phyloP scores from a whole-genome alignment of 805 yeast species.

The Saturnispora hagleri region DNA sequence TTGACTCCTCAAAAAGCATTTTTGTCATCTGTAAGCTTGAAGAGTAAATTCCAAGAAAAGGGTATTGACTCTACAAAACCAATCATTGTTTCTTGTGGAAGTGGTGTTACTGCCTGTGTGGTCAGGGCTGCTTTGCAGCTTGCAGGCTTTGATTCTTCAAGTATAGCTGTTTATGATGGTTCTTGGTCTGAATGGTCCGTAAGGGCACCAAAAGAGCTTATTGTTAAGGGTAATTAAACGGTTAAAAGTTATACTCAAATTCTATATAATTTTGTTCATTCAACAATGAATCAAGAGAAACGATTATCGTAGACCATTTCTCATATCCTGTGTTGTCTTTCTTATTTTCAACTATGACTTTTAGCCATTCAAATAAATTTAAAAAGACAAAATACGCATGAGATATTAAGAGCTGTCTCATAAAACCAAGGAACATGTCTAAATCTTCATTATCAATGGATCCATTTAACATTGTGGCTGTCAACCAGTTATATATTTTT shows the following conservation, averaged over 20 bases:
- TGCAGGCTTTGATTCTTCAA: slow-evolving; percentile 37
- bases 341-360: slow-evolving; percentile 8
- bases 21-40: slow-evolving; percentile 39
- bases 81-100: slow-evolving; percentile 84
- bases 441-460: slow-evolving; percentile 22
- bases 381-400: slow-evolving; percentile 16
- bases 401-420: slow-evolving; percentile 18
- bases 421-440: slow-evolving; percentile 21
- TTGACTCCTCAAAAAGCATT: slow-evolving; percentile 42
- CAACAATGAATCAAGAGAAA: slow-evolving; percentile 12
- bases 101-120: slow-evolving; percentile 93
- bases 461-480: slow-evolving; percentile 13
- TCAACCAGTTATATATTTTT: slow-evolving; percentile 20
- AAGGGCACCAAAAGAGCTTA: slow-evolving; percentile 50
- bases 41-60: slow-evolving; percentile 36
- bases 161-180: slow-evolving; percentile 69
- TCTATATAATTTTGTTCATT: slow-evolving; percentile 6
- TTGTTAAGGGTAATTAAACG: slow-evolving; percentile 32
- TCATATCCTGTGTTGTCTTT: slow-evolving; percentile 8
- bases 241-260: slow-evolving; percentile 12
- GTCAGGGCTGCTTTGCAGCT: slow-evolving; percentile 63
- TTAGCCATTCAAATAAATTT: slow-evolving; percentile 14
- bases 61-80: slow-evolving; percentile 42
- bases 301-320: slow-evolving; percentile 17
- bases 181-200: slow-evolving; percentile 87